These are phyloP conservation scores for Penicillium pulvis DNA, from an alignment of 495 filamentous ascomycete genomes.

Conservation along the genomic window DNA sequence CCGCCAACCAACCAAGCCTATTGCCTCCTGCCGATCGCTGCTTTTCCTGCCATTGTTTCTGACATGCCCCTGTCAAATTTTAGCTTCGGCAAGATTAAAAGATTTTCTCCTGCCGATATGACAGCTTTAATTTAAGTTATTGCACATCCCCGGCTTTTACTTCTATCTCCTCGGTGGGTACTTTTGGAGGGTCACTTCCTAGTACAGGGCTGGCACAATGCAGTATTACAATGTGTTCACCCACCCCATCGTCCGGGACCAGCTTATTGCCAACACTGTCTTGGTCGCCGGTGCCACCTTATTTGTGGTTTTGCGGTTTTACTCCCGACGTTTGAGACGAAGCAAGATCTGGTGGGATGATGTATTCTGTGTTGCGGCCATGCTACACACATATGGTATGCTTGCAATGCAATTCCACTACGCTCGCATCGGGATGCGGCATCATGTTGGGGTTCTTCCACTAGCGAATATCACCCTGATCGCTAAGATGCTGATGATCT, in stretches of 20 bases:
- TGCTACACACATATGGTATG: slow-evolving; percentile 28
- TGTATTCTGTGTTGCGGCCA: slow-evolving; percentile 12
- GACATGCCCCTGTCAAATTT: neutral
- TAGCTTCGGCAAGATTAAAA: neutral
- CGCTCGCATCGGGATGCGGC: slow-evolving; percentile 25
- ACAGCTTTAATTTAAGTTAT: neutral
- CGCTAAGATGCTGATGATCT: slow-evolving; percentile 27
- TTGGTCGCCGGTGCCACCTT: slow-evolving; percentile 20
- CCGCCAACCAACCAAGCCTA: neutral
- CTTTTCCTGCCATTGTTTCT: no score
- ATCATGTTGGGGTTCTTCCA: slow-evolving; percentile 17
- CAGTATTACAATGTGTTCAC: slow-evolving; percentile 25
- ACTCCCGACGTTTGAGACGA: slow-evolving; percentile 20
- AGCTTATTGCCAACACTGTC: slow-evolving; percentile 29
- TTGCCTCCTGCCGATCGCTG: neutral
- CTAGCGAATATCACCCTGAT: slow-evolving; percentile 22
- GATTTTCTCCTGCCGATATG: neutral
- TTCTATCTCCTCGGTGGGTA: no score
- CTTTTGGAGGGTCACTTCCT: no score
- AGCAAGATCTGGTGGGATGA: slow-evolving; percentile 29
- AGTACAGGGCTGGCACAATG: slow-evolving; percentile 4
- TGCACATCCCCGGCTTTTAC: neutral
- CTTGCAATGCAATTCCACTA: slow-evolving; percentile 28
- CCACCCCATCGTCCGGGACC: slow-evolving; percentile 17
- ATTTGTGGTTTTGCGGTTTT: slow-evolving; percentile 19